Conservation (phyloP, 345 rosid species). For the Melaleuca quinquenervia region DNA sequence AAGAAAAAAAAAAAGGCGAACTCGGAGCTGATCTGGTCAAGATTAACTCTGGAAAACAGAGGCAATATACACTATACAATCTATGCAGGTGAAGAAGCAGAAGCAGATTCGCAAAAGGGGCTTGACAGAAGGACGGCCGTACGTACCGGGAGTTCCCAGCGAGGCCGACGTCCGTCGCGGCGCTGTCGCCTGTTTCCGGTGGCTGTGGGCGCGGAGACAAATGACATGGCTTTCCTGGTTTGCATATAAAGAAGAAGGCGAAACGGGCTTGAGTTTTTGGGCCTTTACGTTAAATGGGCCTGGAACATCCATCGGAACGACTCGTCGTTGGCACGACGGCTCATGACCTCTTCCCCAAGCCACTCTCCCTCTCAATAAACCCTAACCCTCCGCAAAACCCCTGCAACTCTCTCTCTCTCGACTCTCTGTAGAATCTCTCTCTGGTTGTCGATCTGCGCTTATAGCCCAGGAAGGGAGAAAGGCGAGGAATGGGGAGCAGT, state of each 20-base stretch:
- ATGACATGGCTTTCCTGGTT: background rate
- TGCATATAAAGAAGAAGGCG: background rate
- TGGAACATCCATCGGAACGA: background rate
- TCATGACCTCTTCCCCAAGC: background rate
- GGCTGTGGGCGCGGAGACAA: rapidly evolving
- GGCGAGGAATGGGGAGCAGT: conserved; percentile 51
- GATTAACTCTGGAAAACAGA: background rate
- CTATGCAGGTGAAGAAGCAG: background rate
- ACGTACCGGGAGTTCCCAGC: background rate
- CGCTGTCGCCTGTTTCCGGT: background rate
- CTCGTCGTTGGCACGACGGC: background rate
- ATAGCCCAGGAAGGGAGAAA: background rate
- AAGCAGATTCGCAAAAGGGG: background rate
- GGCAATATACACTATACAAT: background rate
- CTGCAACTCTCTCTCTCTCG: background rate
- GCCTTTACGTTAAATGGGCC: background rate
- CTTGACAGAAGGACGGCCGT: background rate
- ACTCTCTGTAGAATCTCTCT: background rate
- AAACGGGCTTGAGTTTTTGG: background rate
- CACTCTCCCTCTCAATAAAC: background rate
- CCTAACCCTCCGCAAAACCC: conserved; percentile 3
- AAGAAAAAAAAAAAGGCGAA: background rate
- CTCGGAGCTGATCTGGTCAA: background rate
- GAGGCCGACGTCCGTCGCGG: background rate
- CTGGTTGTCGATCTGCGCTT: background rate